Evolutionary conservation across 1,284 basidiomycete species (phyloP), one percentile per base, ranked within the genome.

Genomic region (Tremellales sp.): DNA sequence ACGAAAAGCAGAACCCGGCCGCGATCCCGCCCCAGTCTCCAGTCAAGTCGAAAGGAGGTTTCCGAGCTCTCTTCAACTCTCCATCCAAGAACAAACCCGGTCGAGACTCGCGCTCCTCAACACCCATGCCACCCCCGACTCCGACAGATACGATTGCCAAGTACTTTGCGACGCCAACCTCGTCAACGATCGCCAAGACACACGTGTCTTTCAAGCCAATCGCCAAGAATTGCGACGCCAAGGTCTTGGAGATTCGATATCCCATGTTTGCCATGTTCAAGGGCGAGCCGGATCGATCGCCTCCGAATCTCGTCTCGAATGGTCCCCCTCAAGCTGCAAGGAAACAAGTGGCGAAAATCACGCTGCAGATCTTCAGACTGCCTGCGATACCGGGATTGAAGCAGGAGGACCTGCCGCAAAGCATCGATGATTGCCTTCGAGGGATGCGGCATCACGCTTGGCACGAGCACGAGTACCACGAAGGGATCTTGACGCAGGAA

Each of bases 401-500:
- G 12, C 77, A 80, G 12, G 80, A 84, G 36, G 78, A 88, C 53
- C 76, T 97, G 21, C 94, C 94, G 1, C 85, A 91, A 68, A 91
- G 86, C 61, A 76, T 97, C 63, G 91, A 94, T 49, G 94, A 97
- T 65, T 92, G 89, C 60, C 79, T 86, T 60, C 79, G 86, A n/a
- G 92, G 93, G 0, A 76, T 98, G 61, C 76, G 87, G 48, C 83
- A 91, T 61, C 83, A 90, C 48, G 82, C 83, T 34, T 95, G 91
- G 91, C 90, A 94, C 67, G 88, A 91, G 72, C 80, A 85, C 48
- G 86, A 86, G 39, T 91, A 93, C 67, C 87, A 86, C 71, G 85
- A 93, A 69, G 91, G 93, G n/a, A 84, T 83, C 0, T 72, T 98
- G 60, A 98, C 94, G 12, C 94, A 98, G 74, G 81, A 81, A 51